Percentiles rank a stretch among this genome's conserved stretches.
Conservation (phyloP, 768 basidiomycete genomes). For the Pholiota molesta region DNA sequence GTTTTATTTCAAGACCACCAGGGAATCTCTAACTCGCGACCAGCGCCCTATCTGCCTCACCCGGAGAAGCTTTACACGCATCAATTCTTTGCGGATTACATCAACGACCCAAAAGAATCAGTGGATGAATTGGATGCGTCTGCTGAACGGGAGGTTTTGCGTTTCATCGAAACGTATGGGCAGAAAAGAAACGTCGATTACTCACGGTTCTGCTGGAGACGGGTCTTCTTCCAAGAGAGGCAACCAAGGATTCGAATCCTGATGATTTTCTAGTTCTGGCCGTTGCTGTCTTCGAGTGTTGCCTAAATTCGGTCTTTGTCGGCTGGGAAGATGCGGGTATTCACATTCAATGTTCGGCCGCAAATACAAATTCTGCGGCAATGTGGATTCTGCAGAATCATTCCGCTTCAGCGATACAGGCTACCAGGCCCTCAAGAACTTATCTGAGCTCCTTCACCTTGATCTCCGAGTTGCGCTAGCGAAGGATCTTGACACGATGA, state of each 20-base stretch:
- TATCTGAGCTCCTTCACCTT: too few species aligned
- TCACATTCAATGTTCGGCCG: background rate
- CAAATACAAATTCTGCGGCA: too few species aligned
- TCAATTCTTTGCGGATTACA: background rate
- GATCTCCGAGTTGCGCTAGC: slow-evolving; percentile 7
- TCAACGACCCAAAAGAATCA: background rate
- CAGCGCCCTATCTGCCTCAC: background rate
- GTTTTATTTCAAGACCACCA: background rate
- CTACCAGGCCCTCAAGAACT: too few species aligned
- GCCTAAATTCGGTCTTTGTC: background rate
- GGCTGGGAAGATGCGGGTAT: background rate
- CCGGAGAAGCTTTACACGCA: background rate
- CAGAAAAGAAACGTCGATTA: background rate
- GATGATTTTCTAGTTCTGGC: background rate
- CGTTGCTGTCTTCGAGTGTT: background rate
- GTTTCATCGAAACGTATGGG: background rate
- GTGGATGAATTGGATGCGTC: background rate
- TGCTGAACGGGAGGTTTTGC: background rate
- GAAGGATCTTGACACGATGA: background rate
- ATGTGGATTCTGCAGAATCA: too few species aligned
- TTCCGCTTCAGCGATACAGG: too few species aligned
- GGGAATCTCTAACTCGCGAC: background rate
- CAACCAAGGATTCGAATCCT: background rate
- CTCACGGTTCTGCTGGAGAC: background rate
- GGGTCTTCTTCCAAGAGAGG: background rate